Evolutionary conservation across 345 rosid genomes (phyloP).

Genomic region (Salix purpurea): DNA sequence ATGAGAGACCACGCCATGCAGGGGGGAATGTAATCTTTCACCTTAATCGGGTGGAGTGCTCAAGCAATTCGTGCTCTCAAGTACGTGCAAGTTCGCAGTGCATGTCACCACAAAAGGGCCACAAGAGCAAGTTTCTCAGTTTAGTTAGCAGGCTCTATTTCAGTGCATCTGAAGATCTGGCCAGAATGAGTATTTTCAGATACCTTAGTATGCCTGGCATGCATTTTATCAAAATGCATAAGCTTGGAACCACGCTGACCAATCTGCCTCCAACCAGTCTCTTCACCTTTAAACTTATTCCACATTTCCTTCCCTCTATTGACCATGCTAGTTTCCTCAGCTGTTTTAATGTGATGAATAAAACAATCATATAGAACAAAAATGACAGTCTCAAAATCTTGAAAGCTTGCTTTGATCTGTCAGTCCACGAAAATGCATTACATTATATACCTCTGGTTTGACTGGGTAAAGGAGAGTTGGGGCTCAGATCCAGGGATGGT

Average conservation of each 20-base stretch:
- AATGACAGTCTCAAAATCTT: conserved; percentile 11
- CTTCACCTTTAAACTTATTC: conserved; percentile 18
- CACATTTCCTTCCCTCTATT: conserved; percentile 15
- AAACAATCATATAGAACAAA: conserved; percentile 13
- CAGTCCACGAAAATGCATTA: conserved; percentile 9
- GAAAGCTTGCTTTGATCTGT: neutral
- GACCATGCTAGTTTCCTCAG: conserved; percentile 19
- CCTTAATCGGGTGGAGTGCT: conserved; percentile 9
- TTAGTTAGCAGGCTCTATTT: conserved; percentile 9
- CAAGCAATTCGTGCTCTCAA: conserved; percentile 20
- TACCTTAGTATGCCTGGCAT: conserved; percentile 6
- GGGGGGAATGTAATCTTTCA: neutral
- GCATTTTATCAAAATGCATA: conserved; percentile 1
- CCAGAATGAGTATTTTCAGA: conserved; percentile 9
- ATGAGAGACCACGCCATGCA: conserved; percentile 6
- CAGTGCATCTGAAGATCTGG: conserved; percentile 9
- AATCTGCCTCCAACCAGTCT: conserved; percentile 9
- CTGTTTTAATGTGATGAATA: conserved; percentile 14
- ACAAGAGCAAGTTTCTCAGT: conserved; percentile 12
- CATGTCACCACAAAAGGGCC: conserved; percentile 5
- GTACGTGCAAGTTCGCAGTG: conserved; percentile 15
- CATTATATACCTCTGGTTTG: conserved; percentile 30
- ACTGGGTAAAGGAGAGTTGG: conserved; percentile 37
- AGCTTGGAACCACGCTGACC: conserved; percentile 3
- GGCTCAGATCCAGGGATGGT: conserved; percentile 47